Conservation (phyloP, 768 basidiomycete species). For the Rhizopogon sp. region DNA sequence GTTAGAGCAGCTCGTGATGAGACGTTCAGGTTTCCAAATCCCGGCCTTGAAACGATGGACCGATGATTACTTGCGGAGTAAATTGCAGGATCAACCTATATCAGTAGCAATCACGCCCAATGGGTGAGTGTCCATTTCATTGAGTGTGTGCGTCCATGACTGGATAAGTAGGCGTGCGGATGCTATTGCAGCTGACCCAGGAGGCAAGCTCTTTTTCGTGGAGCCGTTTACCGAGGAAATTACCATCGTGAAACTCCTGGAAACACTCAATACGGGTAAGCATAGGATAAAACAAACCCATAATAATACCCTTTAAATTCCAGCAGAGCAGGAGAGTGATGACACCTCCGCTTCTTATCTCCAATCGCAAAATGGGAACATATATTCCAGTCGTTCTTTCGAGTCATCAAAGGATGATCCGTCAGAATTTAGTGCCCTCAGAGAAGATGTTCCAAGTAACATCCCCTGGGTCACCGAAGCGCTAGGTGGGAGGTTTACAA, state of each 20-base stretch:
- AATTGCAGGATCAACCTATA: constrained; percentile 49
- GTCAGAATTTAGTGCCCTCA: constrained; percentile 62
- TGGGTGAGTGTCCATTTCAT: constrained; percentile 45
- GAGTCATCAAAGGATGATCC: constrained; percentile 22
- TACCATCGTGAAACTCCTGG: constrained; percentile 55
- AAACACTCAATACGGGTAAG: constrained; percentile 33
- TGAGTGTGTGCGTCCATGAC: neutral
- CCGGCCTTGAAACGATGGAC: constrained; percentile 57
- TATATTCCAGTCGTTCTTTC: constrained; percentile 50
- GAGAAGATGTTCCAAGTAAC: constrained; percentile 61
- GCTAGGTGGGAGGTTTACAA: constrained; percentile 47
- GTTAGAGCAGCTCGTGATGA: neutral
- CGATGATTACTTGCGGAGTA: constrained; percentile 51
- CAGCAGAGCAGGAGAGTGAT: neutral
- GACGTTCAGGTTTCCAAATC: constrained; percentile 39
- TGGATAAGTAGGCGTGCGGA: constrained; percentile 59
- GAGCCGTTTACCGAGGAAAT: constrained; percentile 71
- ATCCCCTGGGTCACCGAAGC: constrained; percentile 75
- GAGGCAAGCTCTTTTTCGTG: constrained; percentile 61
- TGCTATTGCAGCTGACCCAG: constrained; percentile 51
- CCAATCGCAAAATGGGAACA: constrained; percentile 90
- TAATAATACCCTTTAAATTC: constrained; percentile 1
- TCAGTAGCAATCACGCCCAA: constrained; percentile 82
- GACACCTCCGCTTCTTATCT: constrained; percentile 56
- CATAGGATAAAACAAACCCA: neutral